These are phyloP conservation scores for Boletus subparvulus DNA, from an alignment of 768 basidiomycete genomes.

Conservation along the genomic window DNA sequence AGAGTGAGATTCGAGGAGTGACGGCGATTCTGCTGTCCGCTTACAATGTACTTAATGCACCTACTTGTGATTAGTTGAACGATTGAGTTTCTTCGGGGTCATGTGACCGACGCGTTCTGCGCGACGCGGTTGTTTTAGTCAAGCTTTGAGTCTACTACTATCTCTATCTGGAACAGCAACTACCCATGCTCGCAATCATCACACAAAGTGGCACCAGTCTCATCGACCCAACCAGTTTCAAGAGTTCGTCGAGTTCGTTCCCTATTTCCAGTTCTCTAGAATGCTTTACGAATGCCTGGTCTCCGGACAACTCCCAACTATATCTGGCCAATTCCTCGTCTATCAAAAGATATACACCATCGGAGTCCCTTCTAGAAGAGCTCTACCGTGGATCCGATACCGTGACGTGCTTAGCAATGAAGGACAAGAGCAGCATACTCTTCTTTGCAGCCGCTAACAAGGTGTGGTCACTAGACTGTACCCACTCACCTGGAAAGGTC, in stretches of 20 bases:
- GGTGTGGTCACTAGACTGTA: constrained; percentile 52
- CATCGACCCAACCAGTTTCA: constrained; percentile 47
- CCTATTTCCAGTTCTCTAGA: constrained; percentile 36
- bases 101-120: constrained; percentile 28
- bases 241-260: constrained; percentile 41
- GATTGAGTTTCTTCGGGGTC: constrained; percentile 1
- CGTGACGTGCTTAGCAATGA: constrained; percentile 33
- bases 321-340: constrained; percentile 49
- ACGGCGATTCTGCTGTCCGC: not conserved
- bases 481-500: constrained; percentile 38
- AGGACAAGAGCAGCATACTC: constrained; percentile 40
- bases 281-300: constrained; percentile 45
- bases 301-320: constrained; percentile 52
- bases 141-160: not conserved
- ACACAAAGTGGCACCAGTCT: constrained; percentile 50
- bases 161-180: not conserved
- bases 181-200: constrained; percentile 53
- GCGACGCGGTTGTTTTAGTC: constrained; percentile 1
- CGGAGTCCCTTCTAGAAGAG: constrained; percentile 43
- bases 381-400: constrained; percentile 37
- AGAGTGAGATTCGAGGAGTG: constrained; percentile 24
- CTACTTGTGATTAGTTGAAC: not conserved
- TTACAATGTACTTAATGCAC: not conserved
- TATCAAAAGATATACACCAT: constrained; percentile 55
- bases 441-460: constrained; percentile 48